Evolutionary conservation across 2,329 filamentous ascomycete genomes (phyloP).

Genomic region (Chaetomium sp.): DNA sequence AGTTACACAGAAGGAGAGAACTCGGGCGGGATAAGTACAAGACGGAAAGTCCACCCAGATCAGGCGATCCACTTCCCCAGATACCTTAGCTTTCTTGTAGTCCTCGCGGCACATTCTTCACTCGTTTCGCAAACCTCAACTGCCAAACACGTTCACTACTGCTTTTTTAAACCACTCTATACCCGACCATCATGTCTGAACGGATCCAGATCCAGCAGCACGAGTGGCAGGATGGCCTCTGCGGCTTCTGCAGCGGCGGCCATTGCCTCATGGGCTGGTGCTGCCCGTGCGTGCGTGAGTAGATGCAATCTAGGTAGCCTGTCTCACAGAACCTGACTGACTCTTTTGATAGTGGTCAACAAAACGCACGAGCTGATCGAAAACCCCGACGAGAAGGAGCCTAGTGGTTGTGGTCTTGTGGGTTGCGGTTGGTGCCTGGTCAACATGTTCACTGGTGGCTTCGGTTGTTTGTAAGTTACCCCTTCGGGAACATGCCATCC

Average conservation of each 20-base stretch:
- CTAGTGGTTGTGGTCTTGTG: slow-evolving; percentile 36
- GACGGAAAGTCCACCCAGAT: neutral
- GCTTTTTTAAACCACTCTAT: neutral
- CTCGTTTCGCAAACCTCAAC: neutral
- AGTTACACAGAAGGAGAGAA: neutral
- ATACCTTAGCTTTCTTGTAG: neutral
- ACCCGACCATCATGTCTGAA: neutral
- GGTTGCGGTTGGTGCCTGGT: slow-evolving; percentile 27
- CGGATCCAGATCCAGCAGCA: slow-evolving; percentile 2
- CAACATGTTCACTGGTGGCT: slow-evolving; percentile 34
- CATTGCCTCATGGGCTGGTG: slow-evolving; percentile 38
- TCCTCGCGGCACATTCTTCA: neutral
- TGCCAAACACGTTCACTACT: neutral
- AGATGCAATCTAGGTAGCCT: neutral
- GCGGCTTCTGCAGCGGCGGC: slow-evolving; percentile 35
- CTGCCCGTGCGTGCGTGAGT: slow-evolving; percentile 39
- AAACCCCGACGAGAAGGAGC: slow-evolving; percentile 38
- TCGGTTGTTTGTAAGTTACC: slow-evolving; percentile 34
- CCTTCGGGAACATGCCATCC: neutral
- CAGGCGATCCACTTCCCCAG: slow-evolving; percentile 1
- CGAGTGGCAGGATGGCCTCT: slow-evolving; percentile 38
- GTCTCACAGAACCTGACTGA: neutral
- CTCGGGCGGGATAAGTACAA: neutral
- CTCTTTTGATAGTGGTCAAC: slow-evolving; percentile 35
- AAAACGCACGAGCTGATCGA: slow-evolving; percentile 40